Evolutionary conservation across 2,329 filamentous ascomycete genomes (phyloP).

Genomic region (Colletotrichum falcatum): DNA sequence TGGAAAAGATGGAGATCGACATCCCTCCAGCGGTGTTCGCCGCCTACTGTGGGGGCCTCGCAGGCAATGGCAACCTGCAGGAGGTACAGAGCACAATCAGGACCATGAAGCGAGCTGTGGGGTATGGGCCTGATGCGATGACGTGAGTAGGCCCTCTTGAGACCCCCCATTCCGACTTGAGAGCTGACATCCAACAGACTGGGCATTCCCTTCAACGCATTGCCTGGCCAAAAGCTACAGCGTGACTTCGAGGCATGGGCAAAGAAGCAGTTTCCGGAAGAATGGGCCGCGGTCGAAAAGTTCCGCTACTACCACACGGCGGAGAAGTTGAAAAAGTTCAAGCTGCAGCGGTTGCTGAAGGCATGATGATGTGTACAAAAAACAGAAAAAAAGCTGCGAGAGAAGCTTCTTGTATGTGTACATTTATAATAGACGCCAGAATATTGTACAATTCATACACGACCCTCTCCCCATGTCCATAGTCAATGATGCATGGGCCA

Average conservation of each 20-base stretch:
- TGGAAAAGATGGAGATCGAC: conserved; percentile 81
- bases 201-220: conserved; percentile 80
- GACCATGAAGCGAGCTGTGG: conserved; percentile 74
- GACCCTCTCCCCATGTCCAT: conserved; percentile 9
- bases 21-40: conserved; percentile 80
- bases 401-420: conserved; percentile 42
- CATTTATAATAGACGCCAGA: conserved; percentile 41
- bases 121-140: conserved; percentile 73
- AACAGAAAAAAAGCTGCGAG: conserved; percentile 41
- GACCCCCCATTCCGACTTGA: neutral
- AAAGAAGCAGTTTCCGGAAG: conserved; percentile 71
- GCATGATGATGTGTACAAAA: conserved; percentile 59
- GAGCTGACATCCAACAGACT: conserved; percentile 62
- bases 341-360: conserved; percentile 60
- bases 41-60: conserved; percentile 81
- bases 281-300: conserved; percentile 75
- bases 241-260: conserved; percentile 81
- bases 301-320: conserved; percentile 60
- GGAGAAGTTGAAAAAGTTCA: conserved; percentile 62
- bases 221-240: conserved; percentile 75
- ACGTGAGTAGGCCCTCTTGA: conserved; percentile 68
- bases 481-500: conserved; percentile 1
- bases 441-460: conserved; percentile 45
- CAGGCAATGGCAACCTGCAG: conserved; percentile 77
- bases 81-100: conserved; percentile 75